Percentiles rank a stretch among this genome's conserved stretches.
Evolutionary conservation across 1,284 basidiomycete genomes (phyloP).

Genomic region (Cerrena zonata): DNA sequence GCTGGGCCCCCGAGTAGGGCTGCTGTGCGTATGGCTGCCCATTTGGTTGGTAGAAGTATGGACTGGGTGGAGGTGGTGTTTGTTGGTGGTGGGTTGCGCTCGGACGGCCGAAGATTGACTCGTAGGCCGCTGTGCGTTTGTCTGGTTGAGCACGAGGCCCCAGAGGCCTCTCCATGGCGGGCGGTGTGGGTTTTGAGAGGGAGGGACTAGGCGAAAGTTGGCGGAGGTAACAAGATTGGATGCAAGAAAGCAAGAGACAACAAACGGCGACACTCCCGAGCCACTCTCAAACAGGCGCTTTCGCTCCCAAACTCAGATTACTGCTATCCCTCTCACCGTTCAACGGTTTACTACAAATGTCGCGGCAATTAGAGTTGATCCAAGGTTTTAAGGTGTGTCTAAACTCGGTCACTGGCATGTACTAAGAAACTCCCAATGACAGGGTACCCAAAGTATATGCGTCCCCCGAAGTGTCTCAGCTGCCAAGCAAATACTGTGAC

Average conservation of each 20-base stretch:
- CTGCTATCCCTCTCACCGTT: too few species aligned
- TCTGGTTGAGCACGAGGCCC: slow-evolving; percentile 63
- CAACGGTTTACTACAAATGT: too few species aligned
- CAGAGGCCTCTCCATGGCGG: slow-evolving; percentile 68
- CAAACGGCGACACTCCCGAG: background rate
- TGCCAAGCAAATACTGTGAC: too few species aligned
- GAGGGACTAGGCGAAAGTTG: slow-evolving; percentile 11
- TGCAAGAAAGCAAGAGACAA: slow-evolving; percentile 6
- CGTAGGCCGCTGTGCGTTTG: slow-evolving; percentile 72
- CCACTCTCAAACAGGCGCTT: slow-evolving; percentile 1
- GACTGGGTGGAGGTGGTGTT: slow-evolving; percentile 19
- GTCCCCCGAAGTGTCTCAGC: too few species aligned
- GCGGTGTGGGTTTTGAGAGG: slow-evolving; percentile 1
- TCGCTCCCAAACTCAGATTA: too few species aligned
- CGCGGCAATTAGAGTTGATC: too few species aligned
- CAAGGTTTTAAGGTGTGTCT: too few species aligned
- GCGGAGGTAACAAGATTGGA: slow-evolving; percentile 12
- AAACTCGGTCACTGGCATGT: too few species aligned
- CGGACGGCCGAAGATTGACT: slow-evolving; percentile 77
- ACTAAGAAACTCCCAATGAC: too few species aligned
- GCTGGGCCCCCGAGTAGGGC: slow-evolving; percentile 24
- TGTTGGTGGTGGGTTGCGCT: slow-evolving; percentile 51
- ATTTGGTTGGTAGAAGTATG: slow-evolving; percentile 16
- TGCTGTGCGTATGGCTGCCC: slow-evolving; percentile 28
- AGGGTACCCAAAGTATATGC: too few species aligned